These are phyloP conservation scores for Aureobasidium sp. DNA, from an alignment of 2,329 filamentous ascomycete species.

Conservation along the genomic window DNA sequence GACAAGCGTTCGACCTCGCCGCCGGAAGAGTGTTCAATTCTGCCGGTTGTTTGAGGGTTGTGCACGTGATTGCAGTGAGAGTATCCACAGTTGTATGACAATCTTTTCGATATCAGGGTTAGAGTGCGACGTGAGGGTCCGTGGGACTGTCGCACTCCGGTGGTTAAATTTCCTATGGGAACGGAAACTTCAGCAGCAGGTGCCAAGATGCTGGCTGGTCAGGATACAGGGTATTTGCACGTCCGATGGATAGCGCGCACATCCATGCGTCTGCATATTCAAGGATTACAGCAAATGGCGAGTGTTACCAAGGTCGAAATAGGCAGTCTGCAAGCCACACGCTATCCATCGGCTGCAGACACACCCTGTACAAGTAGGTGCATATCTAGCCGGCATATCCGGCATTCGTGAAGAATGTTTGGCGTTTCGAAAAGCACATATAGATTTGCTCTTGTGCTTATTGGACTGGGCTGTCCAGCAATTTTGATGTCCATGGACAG, in stretches of 20 bases:
- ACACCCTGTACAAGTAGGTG: background rate
- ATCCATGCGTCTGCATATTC: too few species aligned
- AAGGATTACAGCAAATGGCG: too few species aligned
- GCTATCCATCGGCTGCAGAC: too few species aligned
- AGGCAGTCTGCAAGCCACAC: too few species aligned
- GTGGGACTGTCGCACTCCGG: constrained; percentile 3
- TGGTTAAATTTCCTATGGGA: background rate
- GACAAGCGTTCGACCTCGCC: background rate
- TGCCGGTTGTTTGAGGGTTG: background rate
- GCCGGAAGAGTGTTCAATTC: constrained; percentile 1
- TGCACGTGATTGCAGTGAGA: background rate
- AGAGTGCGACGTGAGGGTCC: constrained; percentile 4
- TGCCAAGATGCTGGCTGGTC: background rate
- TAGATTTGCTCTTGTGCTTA: background rate
- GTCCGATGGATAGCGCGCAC: too few species aligned
- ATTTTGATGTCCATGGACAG: background rate
- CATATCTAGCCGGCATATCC: background rate
- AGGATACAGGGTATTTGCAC: too few species aligned
- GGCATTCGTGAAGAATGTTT: background rate
- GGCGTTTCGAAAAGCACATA: background rate
- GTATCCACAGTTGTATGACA: constrained; percentile 3
- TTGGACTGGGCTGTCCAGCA: background rate
- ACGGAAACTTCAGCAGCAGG: background rate
- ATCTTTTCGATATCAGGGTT: constrained; percentile 10
- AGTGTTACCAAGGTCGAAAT: too few species aligned